Evolutionary conservation across 495 filamentous ascomycete species (phyloP).

Genomic region (Penicillium robsamsonii): DNA sequence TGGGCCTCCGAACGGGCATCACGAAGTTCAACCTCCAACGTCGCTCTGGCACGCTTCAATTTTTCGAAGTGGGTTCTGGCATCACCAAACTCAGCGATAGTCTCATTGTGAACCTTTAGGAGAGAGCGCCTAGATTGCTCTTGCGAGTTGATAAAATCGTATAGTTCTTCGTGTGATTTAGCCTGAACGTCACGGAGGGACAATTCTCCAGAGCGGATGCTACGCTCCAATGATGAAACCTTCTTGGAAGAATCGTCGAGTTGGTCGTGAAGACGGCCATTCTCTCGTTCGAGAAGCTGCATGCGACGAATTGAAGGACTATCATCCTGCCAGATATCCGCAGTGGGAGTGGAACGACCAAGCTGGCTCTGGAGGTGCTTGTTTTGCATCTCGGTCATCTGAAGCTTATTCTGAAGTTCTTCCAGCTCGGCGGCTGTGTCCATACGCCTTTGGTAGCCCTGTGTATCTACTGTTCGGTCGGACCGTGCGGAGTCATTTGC

Average conservation of each 20-base stretch:
- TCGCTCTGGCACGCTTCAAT: conserved; percentile 72
- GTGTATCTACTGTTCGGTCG: conserved; percentile 84
- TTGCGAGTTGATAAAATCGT: conserved; percentile 89
- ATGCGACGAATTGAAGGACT: conserved; percentile 79
- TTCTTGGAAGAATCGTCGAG: conserved; percentile 94
- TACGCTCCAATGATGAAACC: conserved; percentile 85
- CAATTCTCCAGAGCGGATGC: conserved; percentile 82
- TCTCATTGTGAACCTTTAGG: conserved; percentile 79
- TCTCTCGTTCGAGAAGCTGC: conserved; percentile 89
- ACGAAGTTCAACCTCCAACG: conserved; percentile 84
- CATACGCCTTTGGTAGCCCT: conserved; percentile 85
- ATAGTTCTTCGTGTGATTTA: conserved; percentile 91
- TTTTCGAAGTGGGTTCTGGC: conserved; percentile 84
- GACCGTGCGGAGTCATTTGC: conserved; percentile 81
- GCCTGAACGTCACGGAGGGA: conserved; percentile 90
- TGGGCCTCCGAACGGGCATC: conserved; percentile 81
- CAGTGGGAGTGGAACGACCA: conserved; percentile 58
- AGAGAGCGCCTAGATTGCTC: conserved; percentile 83
- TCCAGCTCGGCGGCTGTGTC: conserved; percentile 90
- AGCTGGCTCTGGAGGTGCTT: conserved; percentile 89
- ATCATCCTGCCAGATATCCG: conserved; percentile 70
- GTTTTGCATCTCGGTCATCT: conserved; percentile 95
- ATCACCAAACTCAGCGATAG: conserved; percentile 78
- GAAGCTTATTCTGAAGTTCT: conserved; percentile 89
- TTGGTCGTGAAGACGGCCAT: conserved; percentile 88